Conservation (phyloP, 2,329 filamentous ascomycete species). For the Neopestalotiopsis sp. region DNA sequence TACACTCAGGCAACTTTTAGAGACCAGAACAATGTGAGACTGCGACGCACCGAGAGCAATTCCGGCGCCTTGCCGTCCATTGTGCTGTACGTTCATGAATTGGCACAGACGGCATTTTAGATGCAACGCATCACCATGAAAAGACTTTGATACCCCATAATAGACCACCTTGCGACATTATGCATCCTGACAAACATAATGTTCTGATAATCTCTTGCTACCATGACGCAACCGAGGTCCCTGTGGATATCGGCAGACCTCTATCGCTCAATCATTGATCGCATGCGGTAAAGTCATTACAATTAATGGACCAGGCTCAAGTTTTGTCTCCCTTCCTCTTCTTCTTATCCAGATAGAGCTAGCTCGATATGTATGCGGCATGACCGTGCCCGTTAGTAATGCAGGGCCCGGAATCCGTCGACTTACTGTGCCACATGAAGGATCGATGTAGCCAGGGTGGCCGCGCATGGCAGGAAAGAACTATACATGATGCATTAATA, state of each 20-base stretch:
- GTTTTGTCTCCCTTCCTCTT: background rate
- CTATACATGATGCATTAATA: background rate
- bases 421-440: background rate
- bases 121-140: background rate
- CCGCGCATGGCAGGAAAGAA: background rate
- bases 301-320: background rate
- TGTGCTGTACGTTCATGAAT: background rate
- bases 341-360: background rate
- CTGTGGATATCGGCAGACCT: background rate
- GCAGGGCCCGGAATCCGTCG: background rate
- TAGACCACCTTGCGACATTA: background rate
- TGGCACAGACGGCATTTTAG: background rate
- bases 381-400: background rate
- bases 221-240: background rate
- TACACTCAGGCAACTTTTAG: background rate
- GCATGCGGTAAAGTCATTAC: background rate
- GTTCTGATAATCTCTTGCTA: background rate
- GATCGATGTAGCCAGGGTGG: background rate
- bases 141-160: background rate
- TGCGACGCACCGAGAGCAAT: background rate
- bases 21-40: background rate
- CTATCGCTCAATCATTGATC: background rate
- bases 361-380: background rate
- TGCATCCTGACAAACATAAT: background rate
- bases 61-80: background rate